Percentiles rank a stretch among this genome's conserved stretches.
phyloP scores from a whole-genome alignment of 1,284 basidiomycete genomes.

The Marasmius oreades region DNA sequence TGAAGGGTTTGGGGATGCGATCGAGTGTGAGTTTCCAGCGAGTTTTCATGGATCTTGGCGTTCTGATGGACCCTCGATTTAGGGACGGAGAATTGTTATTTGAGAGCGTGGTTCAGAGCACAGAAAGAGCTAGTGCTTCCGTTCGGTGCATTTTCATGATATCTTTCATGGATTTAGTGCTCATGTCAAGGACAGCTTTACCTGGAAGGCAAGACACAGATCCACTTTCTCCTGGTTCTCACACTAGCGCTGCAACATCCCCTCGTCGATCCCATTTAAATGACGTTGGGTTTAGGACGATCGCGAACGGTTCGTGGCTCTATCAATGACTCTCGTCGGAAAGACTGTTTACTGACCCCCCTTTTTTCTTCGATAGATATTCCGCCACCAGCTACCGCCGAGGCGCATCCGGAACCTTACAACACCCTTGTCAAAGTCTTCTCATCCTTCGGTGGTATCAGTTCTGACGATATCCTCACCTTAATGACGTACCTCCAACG shows the following conservation, averaged over 20 bases:
- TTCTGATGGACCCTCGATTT: background rate
- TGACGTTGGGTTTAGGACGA: slow-evolving; percentile 72
- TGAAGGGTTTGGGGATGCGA: slow-evolving; percentile 81
- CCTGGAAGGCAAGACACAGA: slow-evolving; percentile 53
- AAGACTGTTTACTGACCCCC: slow-evolving; percentile 3
- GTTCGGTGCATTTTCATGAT: slow-evolving; percentile 31
- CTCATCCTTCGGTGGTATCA: slow-evolving; percentile 57
- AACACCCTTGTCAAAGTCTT: slow-evolving; percentile 76
- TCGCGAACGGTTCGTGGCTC: slow-evolving; percentile 47
- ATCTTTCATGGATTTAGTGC: too few species aligned
- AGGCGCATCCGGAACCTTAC: slow-evolving; percentile 45
- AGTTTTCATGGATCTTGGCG: slow-evolving; percentile 2
- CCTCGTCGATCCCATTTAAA: slow-evolving; percentile 75
- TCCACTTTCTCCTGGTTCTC: slow-evolving; percentile 38
- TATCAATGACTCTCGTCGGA: too few species aligned
- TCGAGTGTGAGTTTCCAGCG: slow-evolving; percentile 63
- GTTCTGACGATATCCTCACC: slow-evolving; percentile 45
- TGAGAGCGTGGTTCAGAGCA: slow-evolving; percentile 71
- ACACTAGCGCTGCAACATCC: slow-evolving; percentile 60
- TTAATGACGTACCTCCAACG: slow-evolving; percentile 76
- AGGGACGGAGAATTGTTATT: slow-evolving; percentile 90
- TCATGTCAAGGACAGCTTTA: slow-evolving; percentile 37
- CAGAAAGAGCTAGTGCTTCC: slow-evolving; percentile 51
- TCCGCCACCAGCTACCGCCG: slow-evolving; percentile 12
- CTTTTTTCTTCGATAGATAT: slow-evolving; percentile 12